Percentiles rank a stretch among this genome's conserved stretches.
Evolutionary conservation across 225 moss, liverwort and hornwort species (phyloP).

Genomic region (Climacium dendroides): DNA sequence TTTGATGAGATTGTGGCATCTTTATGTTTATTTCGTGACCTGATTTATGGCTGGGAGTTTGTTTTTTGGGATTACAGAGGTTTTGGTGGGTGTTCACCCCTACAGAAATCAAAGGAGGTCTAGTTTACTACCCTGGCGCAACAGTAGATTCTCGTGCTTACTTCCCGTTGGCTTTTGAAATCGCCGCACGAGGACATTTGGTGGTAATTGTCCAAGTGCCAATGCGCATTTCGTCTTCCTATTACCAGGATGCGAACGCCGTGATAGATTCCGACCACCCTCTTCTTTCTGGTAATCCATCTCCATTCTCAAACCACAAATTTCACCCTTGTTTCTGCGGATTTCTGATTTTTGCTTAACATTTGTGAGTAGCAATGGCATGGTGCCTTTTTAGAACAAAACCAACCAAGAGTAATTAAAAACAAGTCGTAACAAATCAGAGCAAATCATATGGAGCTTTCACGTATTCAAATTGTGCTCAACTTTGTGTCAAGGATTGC

Average conservation of each 20-base stretch:
- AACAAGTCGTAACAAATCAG: neutral
- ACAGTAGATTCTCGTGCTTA: constrained; percentile 36
- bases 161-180: constrained; percentile 47
- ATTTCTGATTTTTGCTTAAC: neutral
- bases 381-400: neutral
- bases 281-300: constrained; percentile 36
- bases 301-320: neutral
- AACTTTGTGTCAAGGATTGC: neutral
- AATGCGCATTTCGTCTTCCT: neutral
- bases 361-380: neutral
- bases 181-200: constrained; percentile 50
- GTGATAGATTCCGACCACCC: constrained; percentile 34
- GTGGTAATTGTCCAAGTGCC: constrained; percentile 41
- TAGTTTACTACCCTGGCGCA: constrained; percentile 38
- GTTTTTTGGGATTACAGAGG: neutral
- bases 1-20: neutral
- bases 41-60: neutral
- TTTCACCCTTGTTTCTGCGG: neutral
- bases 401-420: neutral
- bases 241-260: constrained; percentile 16
- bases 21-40: neutral
- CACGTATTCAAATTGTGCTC: neutral
- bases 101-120: constrained; percentile 24
- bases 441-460: neutral
- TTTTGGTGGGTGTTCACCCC: constrained; percentile 53